Percentiles rank a stretch among this genome's conserved stretches.
phyloP scores from a whole-genome alignment of 192 early-diverging fungal species.

The Gonapodya sp. region DNA sequence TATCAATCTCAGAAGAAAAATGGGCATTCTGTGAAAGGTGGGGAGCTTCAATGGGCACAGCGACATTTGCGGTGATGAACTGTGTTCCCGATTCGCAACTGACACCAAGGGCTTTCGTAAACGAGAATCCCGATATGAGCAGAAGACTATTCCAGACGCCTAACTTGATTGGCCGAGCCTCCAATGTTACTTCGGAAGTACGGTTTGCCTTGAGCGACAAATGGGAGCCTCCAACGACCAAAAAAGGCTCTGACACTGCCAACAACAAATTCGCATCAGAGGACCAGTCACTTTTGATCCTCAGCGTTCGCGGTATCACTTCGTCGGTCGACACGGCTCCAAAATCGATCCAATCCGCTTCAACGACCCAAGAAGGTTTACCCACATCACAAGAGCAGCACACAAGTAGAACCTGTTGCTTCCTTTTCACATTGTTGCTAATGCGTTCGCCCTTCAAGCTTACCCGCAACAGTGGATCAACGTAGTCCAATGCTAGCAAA shows the following conservation, averaged over 20 bases:
- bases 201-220: neutral
- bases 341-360: slow-evolving; percentile 27
- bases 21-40: neutral
- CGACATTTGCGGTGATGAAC: slow-evolving; percentile 23
- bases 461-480: slow-evolving; percentile 35
- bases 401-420: neutral
- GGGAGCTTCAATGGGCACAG: slow-evolving; percentile 16
- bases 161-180: slow-evolving; percentile 21
- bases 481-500: slow-evolving; percentile 31
- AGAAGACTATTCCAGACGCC: slow-evolving; percentile 24
- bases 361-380: neutral
- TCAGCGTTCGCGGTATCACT: slow-evolving; percentile 6
- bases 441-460: neutral
- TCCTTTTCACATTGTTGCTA: neutral
- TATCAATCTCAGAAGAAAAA: neutral
- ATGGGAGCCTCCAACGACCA: slow-evolving; percentile 9
- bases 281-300: slow-evolving; percentile 26
- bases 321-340: slow-evolving; percentile 32
- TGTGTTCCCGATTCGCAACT: slow-evolving; percentile 27
- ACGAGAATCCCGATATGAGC: slow-evolving; percentile 14
- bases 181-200: neutral
- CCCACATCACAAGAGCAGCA: slow-evolving; percentile 15
- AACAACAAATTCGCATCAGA: slow-evolving; percentile 16
- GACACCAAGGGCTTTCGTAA: slow-evolving; percentile 24
- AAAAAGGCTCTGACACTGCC: slow-evolving; percentile 19